Evolutionary conservation across 371 early-diverging fungal species (phyloP), one percentile per base, ranked within the genome.

Genomic region (Dichotomocladium elegans): DNA sequence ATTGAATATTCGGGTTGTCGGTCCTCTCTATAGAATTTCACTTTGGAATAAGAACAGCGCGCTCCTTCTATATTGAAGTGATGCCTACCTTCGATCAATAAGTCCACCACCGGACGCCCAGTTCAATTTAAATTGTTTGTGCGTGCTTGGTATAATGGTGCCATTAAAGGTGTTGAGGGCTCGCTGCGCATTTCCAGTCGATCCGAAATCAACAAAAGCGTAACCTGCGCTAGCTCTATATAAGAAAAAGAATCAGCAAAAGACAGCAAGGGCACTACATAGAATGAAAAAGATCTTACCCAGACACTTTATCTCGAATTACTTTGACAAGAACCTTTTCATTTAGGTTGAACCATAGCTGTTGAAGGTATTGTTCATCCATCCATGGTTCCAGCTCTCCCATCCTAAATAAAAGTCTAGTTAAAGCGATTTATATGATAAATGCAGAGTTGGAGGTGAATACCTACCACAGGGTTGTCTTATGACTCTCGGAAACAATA

Each of bases 321-420:
- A 91, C 81, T 70, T 95, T 95, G 41, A 94, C 92, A 10, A 81
- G 68, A 5, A 92, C 90, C 25, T 64, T 57, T 64, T 90, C 89
- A 24, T 90, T 88, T 26, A 82, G 47, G 14, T 61, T 66, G 21
- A 66, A 74, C 93, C 92, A 93, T 6, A 87, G 60, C 60, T 85
- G 79, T 27, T 78, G 72, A 47, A 93, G 63, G 67, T 75, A 91
- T 40, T 71, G 74, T 51, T 93, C 92, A 61, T 89, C 89, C 92
- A 90, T 90, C 91, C 93, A 91, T 7, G 82, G 77, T 53, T 91
- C 91, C 17, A 92, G 72, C 51, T 90, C 90, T 47, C 90, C 90
- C 90, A 88, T 88, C 90, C 90, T 76, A 28, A 25, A 31, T n/a
- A n/a, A 47, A 52, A 40, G 19, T 14, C 28, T 15, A 24, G 19